Evolutionary conservation across 768 basidiomycete genomes (phyloP), one percentile per base, ranked within the genome.

Genomic region (Naganishia kalamii): DNA sequence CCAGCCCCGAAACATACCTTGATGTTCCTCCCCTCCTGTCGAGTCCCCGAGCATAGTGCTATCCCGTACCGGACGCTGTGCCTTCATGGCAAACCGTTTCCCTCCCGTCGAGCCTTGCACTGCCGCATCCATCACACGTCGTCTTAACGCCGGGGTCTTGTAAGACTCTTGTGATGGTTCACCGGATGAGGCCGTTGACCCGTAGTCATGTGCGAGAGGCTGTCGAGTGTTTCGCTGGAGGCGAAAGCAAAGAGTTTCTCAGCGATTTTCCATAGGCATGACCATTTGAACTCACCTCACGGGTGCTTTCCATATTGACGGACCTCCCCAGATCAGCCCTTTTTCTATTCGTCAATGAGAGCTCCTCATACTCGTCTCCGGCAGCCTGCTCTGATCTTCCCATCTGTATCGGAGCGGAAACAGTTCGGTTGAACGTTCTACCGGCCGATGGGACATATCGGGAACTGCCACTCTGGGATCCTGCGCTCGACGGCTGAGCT

Each of bases 81-180:
- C 54, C n/a, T 57, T 57, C 54, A 57, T 57, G 23, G 54, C 54
- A 35, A 57, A 57, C 23, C 54, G 54, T 40, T 57, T 57, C 19
- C 54, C 54, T 33, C 54, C 54, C 13, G 54, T 57, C 6, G 54
- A 57, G 35, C 54, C 54, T 57, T 57, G 54, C n/a, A 57, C 54
- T 6, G 54, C 32, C 2, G 54, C 54, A 41, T 57, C 54, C 54
- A 57, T 57, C 23, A 57, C 54, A 6, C 54, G 33, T 27, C 54
- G 33, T 27, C 54, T 33, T 3, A 57, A 25, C 3, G 54, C 54
- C 3, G 54, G 54, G 11, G 54, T 57, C 13, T 57, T 57, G 37
- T 57, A 57, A 25, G 23, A 37, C 21, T 57, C 54, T 40, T 57
- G 54, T 11, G 54, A 57, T 6, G 54, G 27, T 33, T 57, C 54